phyloP scores from a whole-genome alignment of 768 basidiomycete species.

The Pulveroboletus sp. region DNA sequence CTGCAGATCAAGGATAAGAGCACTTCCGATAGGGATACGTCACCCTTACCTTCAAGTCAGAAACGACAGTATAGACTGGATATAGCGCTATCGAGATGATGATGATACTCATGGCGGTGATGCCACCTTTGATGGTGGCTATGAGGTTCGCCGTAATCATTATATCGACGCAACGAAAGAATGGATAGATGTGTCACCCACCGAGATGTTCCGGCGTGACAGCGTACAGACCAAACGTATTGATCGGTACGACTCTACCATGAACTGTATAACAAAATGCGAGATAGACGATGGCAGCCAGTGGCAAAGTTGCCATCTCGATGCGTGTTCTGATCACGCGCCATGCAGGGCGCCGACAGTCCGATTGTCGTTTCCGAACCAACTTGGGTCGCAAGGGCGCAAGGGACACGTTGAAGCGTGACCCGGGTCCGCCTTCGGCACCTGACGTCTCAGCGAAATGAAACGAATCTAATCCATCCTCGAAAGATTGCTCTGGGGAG shows the following conservation, averaged over 20 bases:
- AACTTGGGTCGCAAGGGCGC: conserved; percentile 5
- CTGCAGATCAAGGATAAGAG: conserved; percentile 1
- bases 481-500: background rate
- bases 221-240: conserved; percentile 18
- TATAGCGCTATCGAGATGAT: conserved; percentile 27
- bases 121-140: conserved; percentile 27
- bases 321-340: conserved; percentile 2
- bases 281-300: conserved; percentile 27
- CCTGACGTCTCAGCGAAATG: background rate
- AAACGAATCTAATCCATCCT: background rate
- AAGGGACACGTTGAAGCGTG: conserved; percentile 3
- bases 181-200: conserved; percentile 3
- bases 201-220: conserved; percentile 21
- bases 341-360: conserved; percentile 11
- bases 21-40: background rate
- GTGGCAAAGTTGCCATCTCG: conserved; percentile 20
- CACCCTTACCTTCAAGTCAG: conserved; percentile 14
- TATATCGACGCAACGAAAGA: background rate
- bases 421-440: background rate
- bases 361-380: background rate
- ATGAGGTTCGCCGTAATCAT: background rate
- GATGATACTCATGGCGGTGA: conserved; percentile 29
- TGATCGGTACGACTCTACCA: conserved; percentile 22
- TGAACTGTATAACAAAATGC: conserved; percentile 29
- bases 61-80: conserved; percentile 19